These are phyloP conservation scores for Chiua virens DNA, from an alignment of 768 basidiomycete species.

Conservation along the genomic window DNA sequence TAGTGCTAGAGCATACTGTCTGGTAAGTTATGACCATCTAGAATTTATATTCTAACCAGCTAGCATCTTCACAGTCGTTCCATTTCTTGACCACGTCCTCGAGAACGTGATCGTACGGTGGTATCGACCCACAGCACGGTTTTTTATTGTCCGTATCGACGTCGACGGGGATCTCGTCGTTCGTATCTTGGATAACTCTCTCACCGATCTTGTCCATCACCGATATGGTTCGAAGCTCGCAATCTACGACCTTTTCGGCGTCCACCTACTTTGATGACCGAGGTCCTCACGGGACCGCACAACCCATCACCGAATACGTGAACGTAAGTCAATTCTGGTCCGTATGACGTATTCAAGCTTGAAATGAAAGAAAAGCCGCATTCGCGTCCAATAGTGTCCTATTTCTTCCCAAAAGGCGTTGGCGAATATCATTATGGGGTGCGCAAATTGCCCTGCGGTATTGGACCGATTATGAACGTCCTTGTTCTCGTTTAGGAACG, in stretches of 20 bases:
- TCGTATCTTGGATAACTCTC: background rate
- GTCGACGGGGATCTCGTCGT: background rate
- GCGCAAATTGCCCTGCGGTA: slow-evolving; percentile 25
- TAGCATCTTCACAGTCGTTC: no score
- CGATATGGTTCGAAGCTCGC: slow-evolving; percentile 38
- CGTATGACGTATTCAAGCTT: slow-evolving; percentile 3
- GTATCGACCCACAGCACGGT: background rate
- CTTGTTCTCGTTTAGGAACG: slow-evolving; percentile 61
- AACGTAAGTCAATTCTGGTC: slow-evolving; percentile 51
- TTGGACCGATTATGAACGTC: slow-evolving; percentile 1
- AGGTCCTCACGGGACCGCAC: slow-evolving; percentile 65
- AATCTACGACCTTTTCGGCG: slow-evolving; percentile 64
- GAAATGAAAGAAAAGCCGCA: slow-evolving; percentile 26
- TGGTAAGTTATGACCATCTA: background rate
- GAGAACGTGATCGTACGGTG: no score
- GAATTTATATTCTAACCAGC: no score
- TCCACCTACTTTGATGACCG: slow-evolving; percentile 76
- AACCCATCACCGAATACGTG: slow-evolving; percentile 77
- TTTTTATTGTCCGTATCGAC: background rate
- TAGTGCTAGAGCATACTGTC: no score
- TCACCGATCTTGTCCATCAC: background rate
- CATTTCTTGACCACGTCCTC: no score
- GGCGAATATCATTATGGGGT: slow-evolving; percentile 98
- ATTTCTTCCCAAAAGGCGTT: slow-evolving; percentile 92
- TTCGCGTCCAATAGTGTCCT: slow-evolving; percentile 82